Evolutionary conservation across 2,329 filamentous ascomycete species (phyloP).

Genomic region (Fusarium agapanthi): DNA sequence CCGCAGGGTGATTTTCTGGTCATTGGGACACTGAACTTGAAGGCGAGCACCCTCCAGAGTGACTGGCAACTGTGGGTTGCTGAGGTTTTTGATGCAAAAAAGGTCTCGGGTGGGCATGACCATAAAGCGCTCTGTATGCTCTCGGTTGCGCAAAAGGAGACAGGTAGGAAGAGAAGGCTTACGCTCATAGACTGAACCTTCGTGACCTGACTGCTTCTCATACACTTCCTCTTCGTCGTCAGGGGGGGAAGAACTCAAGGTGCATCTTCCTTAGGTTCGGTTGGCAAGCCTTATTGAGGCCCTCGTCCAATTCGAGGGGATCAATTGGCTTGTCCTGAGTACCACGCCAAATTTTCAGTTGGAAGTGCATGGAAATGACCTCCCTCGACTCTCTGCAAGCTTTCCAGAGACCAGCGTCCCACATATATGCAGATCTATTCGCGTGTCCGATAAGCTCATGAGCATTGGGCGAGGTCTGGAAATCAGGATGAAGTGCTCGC

Average conservation of each 20-base stretch:
- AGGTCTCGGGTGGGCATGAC: neutral
- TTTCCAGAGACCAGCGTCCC: slow-evolving; percentile 3
- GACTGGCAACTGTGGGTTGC: accelerated
- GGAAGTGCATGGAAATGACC: neutral
- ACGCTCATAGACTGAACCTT: too few species aligned
- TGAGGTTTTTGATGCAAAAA: neutral
- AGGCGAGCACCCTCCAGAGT: accelerated
- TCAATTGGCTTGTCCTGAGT: accelerated
- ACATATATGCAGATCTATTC: neutral
- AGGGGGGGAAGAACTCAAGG: too few species aligned
- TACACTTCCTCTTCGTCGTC: too few species aligned
- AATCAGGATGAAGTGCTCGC: neutral
- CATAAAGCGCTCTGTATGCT: neutral
- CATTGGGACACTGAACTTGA: accelerated
- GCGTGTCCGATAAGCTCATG: neutral
- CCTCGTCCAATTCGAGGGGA: accelerated
- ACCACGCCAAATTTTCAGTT: accelerated
- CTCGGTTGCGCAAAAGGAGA: accelerated
- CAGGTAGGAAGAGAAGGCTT: neutral
- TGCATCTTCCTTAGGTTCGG: too few species aligned
- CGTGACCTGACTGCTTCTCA: too few species aligned
- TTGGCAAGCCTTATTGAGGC: neutral
- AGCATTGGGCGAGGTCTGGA: neutral
- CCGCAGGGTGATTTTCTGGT: accelerated
- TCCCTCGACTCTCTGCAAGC: slow-evolving; percentile 1